Evolutionary conservation across 192 early-diverging fungal species (phyloP).

Genomic region (Coemansia pectinata): DNA sequence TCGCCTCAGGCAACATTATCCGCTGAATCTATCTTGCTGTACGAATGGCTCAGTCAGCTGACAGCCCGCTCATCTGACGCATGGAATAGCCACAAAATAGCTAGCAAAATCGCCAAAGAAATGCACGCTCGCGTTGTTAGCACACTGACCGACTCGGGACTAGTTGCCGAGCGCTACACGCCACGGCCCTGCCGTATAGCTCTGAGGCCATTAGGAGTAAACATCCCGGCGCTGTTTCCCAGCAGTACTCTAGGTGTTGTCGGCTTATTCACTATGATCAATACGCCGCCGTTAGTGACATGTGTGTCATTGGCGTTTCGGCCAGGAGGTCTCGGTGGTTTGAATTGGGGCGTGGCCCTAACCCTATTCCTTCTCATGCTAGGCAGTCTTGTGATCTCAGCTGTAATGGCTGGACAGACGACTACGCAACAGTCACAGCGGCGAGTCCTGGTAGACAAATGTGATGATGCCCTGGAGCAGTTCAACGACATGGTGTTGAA

Average conservation of each 20-base stretch:
- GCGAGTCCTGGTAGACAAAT: neutral
- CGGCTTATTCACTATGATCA: neutral
- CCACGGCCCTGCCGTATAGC: constrained; percentile 8
- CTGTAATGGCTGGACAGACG: neutral
- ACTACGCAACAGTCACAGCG: neutral
- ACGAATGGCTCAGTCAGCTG: neutral
- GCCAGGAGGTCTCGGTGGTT: neutral
- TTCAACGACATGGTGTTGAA: neutral
- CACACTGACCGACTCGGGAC: constrained; percentile 25
- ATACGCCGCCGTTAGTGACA: neutral
- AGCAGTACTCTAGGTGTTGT: neutral
- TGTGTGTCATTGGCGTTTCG: neutral
- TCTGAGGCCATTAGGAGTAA: neutral
- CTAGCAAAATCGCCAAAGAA: neutral
- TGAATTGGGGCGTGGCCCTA: neutral
- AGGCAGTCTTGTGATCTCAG: neutral
- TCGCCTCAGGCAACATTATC: neutral
- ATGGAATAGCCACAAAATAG: neutral
- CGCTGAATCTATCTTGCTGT: neutral
- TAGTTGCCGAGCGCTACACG: constrained; percentile 33
- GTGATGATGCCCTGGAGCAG: neutral
- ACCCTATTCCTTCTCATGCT: neutral
- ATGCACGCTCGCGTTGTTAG: neutral
- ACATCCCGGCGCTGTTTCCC: neutral
- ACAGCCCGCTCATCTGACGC: neutral